Base-by-base conservation (phyloP, 2,329 filamentous ascomycete genomes). In the Xylaria arbuscula region DNA sequence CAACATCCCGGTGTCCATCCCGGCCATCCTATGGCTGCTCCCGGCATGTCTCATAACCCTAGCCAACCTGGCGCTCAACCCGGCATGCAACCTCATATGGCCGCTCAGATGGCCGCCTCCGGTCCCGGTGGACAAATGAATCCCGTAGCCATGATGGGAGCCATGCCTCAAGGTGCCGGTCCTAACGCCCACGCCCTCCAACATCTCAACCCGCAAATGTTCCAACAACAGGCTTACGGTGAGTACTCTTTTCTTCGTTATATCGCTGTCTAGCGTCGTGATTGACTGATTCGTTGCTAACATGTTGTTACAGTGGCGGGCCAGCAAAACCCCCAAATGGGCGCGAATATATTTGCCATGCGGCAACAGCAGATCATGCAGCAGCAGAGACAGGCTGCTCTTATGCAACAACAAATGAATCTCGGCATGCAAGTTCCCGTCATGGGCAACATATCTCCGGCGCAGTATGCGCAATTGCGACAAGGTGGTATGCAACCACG, bases 141-240 rank as follows among this genome's bases (percentile, higher is more conserved):
- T 78, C 90, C 92, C 75, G 88, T 87, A 34, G 87, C 89, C 65
- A 88, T 94, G 85, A 93, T 94, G 91, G 87, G 83, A 72, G 90
- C 87, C 66, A 93, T 94, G 89, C 91, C 91, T 71, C 90, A 90
- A 36, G 88, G 90, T 69, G 85, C 84, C 62, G 83, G 84, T 62
- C 88, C 88, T 67, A 91, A 89, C 80, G 86, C 88, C 68, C 91
- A 93, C 80, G 90, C 90, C 19, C 81, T 94, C 74, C 90, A 91
- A 76, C 92, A 94, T 77, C 78, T 94, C 62, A 92, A 85, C 76
- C 90, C 91, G 50, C 84, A 88, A 72, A 81, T 89, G 77, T 85
- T 89, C 68, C 88, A 84, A 42, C 82, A 86, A 36, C 74, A 67
- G 70, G 80, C 79, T 45, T 77, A 78, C 53, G 73, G 78, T 80